Evolutionary conservation across 768 basidiomycete genomes (phyloP), one percentile per base, ranked within the genome.

Genomic region (Pulveroboletus sp.): DNA sequence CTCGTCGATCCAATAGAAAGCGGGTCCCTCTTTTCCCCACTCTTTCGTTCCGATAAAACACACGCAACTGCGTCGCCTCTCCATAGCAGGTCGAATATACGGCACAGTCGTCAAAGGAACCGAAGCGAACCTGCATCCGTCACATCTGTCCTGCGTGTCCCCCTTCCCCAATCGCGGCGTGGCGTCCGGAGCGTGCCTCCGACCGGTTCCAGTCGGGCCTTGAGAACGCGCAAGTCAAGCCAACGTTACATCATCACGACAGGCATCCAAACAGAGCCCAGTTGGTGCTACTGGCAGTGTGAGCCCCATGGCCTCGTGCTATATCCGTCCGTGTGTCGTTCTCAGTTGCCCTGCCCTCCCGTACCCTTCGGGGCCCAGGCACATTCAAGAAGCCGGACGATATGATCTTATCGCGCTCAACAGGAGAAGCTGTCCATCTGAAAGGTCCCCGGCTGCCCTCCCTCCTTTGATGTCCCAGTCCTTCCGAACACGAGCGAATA

Each of bases 361-460:
- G 63, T 27, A 35, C 39, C 27, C 35, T 26, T 49, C 62, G 62
- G 62, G 39, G 32, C 18, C 26, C 31, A 43, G n/a, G 24, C 46
- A 21, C 40, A 46, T 46, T 28, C 47, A 15, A 32, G 28, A 36
- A 33, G 13, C 7, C 5, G 6, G 8, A 18, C 50, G 36, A 39
- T 35, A 45, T 53, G 40, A 62, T 63, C 57, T 62, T 62, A 62
- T 65, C 58, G 2, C 21, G 31, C 50, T 10, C 33, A 52, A 9
- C 40, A 26, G 21, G 21, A 4, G 21, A 21, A 21, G 21, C 21
- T 4, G 21, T 21, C 21, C 21, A 21, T 21, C 21, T 21, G 2
- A 21, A 21, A 21, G 4, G 21, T 21, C 4, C 21, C 21, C 21
- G 21, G 21, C 21, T 28, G 8, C 27, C 47, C 46, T 28, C 14